Evolutionary conservation across 495 filamentous ascomycete species (phyloP), one percentile per base, ranked within the genome.

Genomic region (Podospora sp.): DNA sequence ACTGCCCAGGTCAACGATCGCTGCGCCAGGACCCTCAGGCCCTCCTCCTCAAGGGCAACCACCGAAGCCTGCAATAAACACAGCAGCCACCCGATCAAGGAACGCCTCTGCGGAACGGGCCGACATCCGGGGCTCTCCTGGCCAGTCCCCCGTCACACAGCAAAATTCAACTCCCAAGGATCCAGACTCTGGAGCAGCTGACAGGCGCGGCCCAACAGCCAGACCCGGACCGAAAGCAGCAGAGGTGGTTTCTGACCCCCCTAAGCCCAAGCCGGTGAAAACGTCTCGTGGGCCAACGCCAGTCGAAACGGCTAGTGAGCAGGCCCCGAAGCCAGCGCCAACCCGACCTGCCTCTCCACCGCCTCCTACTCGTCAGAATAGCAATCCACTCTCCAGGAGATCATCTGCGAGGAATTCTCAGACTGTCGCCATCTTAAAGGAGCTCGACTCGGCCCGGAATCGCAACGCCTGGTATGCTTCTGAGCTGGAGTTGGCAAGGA

Each of bases 391-490:
- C 16, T 76, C 77, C 20, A 73, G 83, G 49, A 80, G 79, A 65
- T 82, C 82, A 11, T 86, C 85, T 14, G 79, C 77, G 18, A 73
- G 85, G 33, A 87, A 85, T 60, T 87, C 85, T 1, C 85, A 87
- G 65, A 84, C 83, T 12, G 88, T 90, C 49, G 82, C 85, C 0
- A 72, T 95, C 52, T 80, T 91, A 24, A 91, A 92, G 72, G 96
- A 98, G 68, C 84, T 99, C 6, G 93, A 98, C 72, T 79, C 87
- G 4, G 82, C 89, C 11, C 92, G 90, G 73, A 92, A 89, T 69
- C 88, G 90, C 25, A 98, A 97, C 76, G 93, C 94, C 1, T 99
- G 95, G 95, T 97, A 95, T 78, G 93, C 93, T 7, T 97, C 94
- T 1, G 95, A 99, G 77, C 80, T 99, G 29, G 92, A 95, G 18